Evolutionary conservation across 148 eudicot genomes (phyloP), one percentile per base, ranked within the genome.

Genomic region (Dysphania ambrosioides): DNA sequence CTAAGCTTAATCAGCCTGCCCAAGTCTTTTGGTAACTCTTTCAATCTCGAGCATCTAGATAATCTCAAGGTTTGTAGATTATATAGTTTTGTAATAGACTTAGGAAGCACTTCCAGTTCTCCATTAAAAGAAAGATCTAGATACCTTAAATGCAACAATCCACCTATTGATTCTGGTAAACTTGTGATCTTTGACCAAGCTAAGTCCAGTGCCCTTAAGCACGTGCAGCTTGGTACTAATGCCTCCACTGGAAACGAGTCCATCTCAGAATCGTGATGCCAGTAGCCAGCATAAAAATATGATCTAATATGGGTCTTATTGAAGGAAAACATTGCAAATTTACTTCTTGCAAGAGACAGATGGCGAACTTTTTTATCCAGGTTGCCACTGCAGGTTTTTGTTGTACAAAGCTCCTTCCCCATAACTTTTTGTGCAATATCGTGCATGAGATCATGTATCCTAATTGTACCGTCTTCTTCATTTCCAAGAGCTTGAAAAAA

Each of bases 141-240:
- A 24, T 69, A 58, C 74, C 71, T 27, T 24, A 75, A 69, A 59
- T 79, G 73, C 6, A 68, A 31, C 31, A 79, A 30, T 18, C 27
- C 69, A 23, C 63, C 75, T 3, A 72, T 59, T 23, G 35, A 41
- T 13, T n/a, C 24, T 4, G 68, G 38, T 7, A 72, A 31, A 40
- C 23, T 40, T 3, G 15, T 41, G 30, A 11, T 26, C 16, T 3
- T 8, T 6, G 21, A 15, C 4, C 3, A 8, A 40, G 29, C 27
- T 51, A 61, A 19, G 68, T 73, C 68, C 32, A 73, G 42, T 35
- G 40, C 34, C 68, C 76, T 38, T 60, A 61, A 31, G 63, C 38
- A 60, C 0, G 5, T 27, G 11, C 18, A 40, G 11, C 7, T 21
- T 15, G n/a, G 10, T 38, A 59, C 30, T 0, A 36, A 3, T 16